phyloP scores from a whole-genome alignment of 2,329 filamentous ascomycete genomes.

The Lachnellula subtilissima region DNA sequence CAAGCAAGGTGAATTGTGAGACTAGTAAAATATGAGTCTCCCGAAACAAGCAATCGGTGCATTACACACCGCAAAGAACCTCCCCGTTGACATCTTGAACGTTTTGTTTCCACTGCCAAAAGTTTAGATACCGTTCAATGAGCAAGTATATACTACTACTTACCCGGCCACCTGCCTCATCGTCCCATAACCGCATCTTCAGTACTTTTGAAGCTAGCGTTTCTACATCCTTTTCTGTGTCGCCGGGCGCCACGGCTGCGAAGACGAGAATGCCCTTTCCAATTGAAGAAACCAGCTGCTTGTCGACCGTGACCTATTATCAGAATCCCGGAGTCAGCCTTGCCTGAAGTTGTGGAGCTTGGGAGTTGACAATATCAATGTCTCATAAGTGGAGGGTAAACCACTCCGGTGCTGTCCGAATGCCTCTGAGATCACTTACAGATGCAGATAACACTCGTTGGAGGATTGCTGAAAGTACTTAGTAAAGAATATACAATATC shows the following conservation, averaged over 20 bases:
- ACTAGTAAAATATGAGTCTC: constrained; percentile 48
- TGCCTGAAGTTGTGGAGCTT: no score
- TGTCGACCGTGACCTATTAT: constrained; percentile 73
- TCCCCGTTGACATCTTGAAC: constrained; percentile 87
- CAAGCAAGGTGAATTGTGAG: constrained; percentile 93
- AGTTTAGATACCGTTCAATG: constrained; percentile 10
- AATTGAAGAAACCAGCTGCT: constrained; percentile 84
- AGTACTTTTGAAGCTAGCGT: constrained; percentile 78
- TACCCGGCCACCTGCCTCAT: constrained; percentile 30
- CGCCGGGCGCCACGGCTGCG: constrained; percentile 83
- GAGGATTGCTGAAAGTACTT: constrained; percentile 63
- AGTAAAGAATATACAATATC: not conserved
- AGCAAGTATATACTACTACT: not conserved
- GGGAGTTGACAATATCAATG: no score
- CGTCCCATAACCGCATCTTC: constrained; percentile 81
- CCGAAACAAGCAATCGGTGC: not conserved
- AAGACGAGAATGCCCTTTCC: constrained; percentile 86
- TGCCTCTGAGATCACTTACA: no score
- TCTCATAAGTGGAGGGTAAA: no score
- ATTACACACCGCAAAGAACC: constrained; percentile 74
- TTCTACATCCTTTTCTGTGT: constrained; percentile 84
- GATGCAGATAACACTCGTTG: constrained; percentile 94
- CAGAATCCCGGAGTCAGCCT: no score
- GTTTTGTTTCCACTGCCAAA: constrained; percentile 75
- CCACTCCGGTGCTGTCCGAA: no score